Evolutionary conservation across 2,329 filamentous ascomycete species (phyloP).

Genomic region (Sporothrix protearum): DNA sequence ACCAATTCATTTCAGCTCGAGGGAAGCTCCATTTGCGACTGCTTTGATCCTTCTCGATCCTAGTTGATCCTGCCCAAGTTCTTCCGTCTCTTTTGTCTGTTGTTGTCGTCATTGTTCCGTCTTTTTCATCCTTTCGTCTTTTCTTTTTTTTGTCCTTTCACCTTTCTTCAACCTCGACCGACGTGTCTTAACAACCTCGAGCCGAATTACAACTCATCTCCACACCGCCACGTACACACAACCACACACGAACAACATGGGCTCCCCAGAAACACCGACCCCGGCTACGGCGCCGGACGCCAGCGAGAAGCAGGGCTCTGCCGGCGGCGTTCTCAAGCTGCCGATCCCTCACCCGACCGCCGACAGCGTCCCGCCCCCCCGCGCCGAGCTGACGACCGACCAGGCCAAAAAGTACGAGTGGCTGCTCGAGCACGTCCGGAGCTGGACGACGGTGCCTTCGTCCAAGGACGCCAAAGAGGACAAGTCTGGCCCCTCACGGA

Average conservation of each 20-base stretch:
- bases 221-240: background rate
- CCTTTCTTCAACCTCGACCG: background rate
- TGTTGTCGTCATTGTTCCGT: background rate
- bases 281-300: background rate
- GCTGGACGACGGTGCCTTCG: conserved; percentile 67
- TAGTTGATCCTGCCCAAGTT: background rate
- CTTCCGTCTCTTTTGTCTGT: background rate
- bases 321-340: conserved; percentile 29
- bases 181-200: background rate
- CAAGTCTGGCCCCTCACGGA: conserved; percentile 67
- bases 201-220: background rate
- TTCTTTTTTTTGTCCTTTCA: background rate
- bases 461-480: conserved; percentile 45
- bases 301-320: conserved; percentile 27
- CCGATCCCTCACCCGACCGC: conserved; percentile 59
- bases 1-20: too few relatives aligned
- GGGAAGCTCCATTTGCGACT: background rate
- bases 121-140: background rate
- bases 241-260: background rate
- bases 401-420: conserved; percentile 78
- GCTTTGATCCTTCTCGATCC: background rate
- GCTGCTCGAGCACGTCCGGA: conserved; percentile 65
- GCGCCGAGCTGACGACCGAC: conserved; percentile 64
- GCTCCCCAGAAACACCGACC: conserved; percentile 18
- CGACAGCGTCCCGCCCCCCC: conserved; percentile 53